Base-by-base conservation (phyloP, 768 basidiomycete species). In the Lactarius vividus region DNA sequence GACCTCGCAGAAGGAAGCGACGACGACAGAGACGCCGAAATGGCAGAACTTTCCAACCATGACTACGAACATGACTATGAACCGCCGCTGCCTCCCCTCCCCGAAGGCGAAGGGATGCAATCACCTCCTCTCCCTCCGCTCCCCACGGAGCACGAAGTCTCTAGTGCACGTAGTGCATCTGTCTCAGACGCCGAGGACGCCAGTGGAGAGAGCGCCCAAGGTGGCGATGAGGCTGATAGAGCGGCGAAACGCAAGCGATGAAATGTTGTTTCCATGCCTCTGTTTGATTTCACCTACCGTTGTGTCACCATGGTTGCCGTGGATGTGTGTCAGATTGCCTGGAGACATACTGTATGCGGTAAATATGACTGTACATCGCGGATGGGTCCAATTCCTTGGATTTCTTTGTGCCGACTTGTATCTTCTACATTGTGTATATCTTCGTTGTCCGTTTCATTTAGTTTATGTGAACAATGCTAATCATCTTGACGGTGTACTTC, bases 171-270 rank as follows among this genome's bases (percentile, higher is more conserved):
- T n/a, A 67, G 66, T 18, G 66, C 66, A 1, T 67, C 66, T 28
- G 57, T 63, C 33, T 67, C 66, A 1, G 66, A 67, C 16, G 66
- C 57, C 33, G 66, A 67, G 53, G 66, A 67, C n/a, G 65, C 57
- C 5, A 67, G 66, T 26, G 66, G 61, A 13, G 66, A 67, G 20
- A 63, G 66, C n/a, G 57, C 65, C 0, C 57, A 53, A 8, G 65
- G 56, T 1, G 18, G 23, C 15, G 57, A 63, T 59, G 66, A 67
- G 9, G 61, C 52, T 2, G 66, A 67, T 59, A 52, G 66, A 37
- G 66, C 66, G 31, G 42, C 42, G 40, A 67, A 67, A 40, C 66
- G 66, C 31, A 67, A 67, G 20, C 66, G 66, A 46, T 67, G 59
- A 59, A 55, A 53, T 4, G n/a, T 31, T 28, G n/a, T 3, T 23